Evolutionary conservation across 1,139 yeast species (phyloP), one percentile per base, ranked within the genome.

Genomic region (Hemisphaericaspora xylofermentans): DNA sequence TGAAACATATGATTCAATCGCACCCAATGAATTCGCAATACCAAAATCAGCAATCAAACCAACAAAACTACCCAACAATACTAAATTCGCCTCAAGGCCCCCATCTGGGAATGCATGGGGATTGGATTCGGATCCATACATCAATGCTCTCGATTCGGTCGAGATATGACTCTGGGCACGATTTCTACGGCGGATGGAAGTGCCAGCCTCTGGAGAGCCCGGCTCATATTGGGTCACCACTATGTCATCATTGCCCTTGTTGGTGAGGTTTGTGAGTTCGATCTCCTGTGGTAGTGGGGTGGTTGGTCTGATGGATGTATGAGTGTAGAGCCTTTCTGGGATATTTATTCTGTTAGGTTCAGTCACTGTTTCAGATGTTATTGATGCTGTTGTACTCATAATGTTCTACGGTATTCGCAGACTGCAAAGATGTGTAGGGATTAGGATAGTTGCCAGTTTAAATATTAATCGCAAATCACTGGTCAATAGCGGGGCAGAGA

Each of bases 31-130:
- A 49, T 81, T 82, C 45, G 76, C 69, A 28, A 82, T 57, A 2
- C 88, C 88, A 56, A 84, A 82, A n/a, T 74, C 73, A n/a, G 78
- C 74, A 13, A 77, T 63, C 33, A 78, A 62, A 1, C 86, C 81
- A 40, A 78, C 60, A 59, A 80, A 80, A 1, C 84, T 74, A 2
- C 88, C 88, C 6, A 80, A 58, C 1, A 84, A 79, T 0, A 79
- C 84, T 6, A 69, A 45, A 72, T 84, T 77, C 1, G 86, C 85
- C 35, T 60, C 51, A 35, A 54, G 41, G 0, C 86, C 88, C 2
- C 88, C 87, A 44, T 83, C 87, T 0, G 93, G 93, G 51, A 76
- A 76, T 19, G 57, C 57, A 29, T 51, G 50, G 2, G 63, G 59
- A 38, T 63, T 50, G 13, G 47, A 37, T 36, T 61, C 66, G 15